A percentile compares a stretch with the other conserved stretches of the same genome.
Conservation (phyloP, 306 rosid genomes). For the Acmispon strigosus region DNA sequence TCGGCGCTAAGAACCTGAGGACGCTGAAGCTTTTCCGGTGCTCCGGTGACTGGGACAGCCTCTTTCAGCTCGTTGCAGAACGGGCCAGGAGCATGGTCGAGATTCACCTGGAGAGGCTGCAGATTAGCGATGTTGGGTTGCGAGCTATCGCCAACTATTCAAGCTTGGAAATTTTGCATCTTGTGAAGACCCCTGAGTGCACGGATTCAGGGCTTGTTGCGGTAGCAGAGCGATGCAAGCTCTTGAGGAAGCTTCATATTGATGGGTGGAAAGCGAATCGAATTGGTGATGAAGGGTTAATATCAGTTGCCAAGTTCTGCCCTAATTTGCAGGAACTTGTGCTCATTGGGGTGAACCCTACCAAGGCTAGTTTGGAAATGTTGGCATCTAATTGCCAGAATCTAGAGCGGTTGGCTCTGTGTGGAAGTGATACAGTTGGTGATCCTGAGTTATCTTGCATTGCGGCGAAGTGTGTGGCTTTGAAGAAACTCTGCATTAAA, state of each 20-base stretch:
- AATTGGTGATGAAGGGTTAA: constrained; percentile 82
- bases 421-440: constrained; percentile 91
- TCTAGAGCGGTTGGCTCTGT: constrained; percentile 86
- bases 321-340: constrained; percentile 83
- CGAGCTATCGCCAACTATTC: constrained; percentile 63
- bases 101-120: constrained; percentile 85
- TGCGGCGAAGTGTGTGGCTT: constrained; percentile 79
- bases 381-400: constrained; percentile 79
- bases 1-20: constrained; percentile 67
- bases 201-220: constrained; percentile 66
- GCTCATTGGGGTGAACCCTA: constrained; percentile 89
- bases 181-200: constrained; percentile 90
- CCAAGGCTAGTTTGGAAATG: constrained; percentile 63
- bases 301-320: constrained; percentile 70
- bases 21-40: constrained; percentile 88
- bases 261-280: constrained; percentile 96
- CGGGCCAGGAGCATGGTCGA: constrained; percentile 48
- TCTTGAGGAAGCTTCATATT: constrained; percentile 81
- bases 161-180: constrained; percentile 82
- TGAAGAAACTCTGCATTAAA: constrained; percentile 94
- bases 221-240: constrained; percentile 73
- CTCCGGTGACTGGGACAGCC: constrained; percentile 91
- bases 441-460: constrained; percentile 83
- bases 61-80: constrained; percentile 46
- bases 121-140: constrained; percentile 72